Conservation (phyloP, 2,329 filamentous ascomycete species). For the Knufia petricola region DNA sequence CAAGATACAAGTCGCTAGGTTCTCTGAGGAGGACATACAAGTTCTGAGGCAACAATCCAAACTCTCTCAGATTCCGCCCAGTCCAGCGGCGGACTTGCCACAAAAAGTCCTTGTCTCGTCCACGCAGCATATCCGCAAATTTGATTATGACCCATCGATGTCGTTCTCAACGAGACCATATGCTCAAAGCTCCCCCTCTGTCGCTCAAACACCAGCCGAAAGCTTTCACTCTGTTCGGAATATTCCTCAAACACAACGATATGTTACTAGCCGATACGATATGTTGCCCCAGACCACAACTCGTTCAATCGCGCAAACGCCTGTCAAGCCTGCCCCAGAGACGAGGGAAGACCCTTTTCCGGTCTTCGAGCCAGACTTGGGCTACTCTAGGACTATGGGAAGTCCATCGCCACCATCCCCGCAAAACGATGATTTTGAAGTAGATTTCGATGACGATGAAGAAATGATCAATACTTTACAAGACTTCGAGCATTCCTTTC, state of each 20-base stretch:
- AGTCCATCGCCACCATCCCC: slow-evolving; percentile 24
- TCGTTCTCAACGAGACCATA: neutral
- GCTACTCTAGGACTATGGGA: slow-evolving; percentile 34
- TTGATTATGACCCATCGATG: neutral
- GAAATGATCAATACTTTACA: slow-evolving; percentile 38
- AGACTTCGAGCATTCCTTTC: slow-evolving; percentile 27
- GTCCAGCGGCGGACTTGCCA: neutral
- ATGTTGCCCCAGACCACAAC: neutral
- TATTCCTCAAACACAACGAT: neutral
- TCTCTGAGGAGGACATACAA: neutral
- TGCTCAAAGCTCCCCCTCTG: slow-evolving; percentile 12
- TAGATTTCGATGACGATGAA: slow-evolving; percentile 33
- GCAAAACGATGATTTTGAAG: slow-evolving; percentile 33
- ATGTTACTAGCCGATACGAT: neutral
- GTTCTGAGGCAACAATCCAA: neutral
- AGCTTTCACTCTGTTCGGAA: slow-evolving; percentile 7
- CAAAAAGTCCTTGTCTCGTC: slow-evolving; percentile 21
- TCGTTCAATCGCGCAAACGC: neutral
- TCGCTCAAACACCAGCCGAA: slow-evolving; percentile 15
- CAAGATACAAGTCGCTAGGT: neutral
- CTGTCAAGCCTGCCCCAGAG: neutral
- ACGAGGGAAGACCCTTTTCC: slow-evolving; percentile 11
- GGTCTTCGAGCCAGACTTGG: slow-evolving; percentile 8
- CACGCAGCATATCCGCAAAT: slow-evolving; percentile 14
- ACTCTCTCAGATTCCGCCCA: neutral